Base-by-base conservation (phyloP, 192 early-diverging fungal genomes). In the Podila horticola region DNA sequence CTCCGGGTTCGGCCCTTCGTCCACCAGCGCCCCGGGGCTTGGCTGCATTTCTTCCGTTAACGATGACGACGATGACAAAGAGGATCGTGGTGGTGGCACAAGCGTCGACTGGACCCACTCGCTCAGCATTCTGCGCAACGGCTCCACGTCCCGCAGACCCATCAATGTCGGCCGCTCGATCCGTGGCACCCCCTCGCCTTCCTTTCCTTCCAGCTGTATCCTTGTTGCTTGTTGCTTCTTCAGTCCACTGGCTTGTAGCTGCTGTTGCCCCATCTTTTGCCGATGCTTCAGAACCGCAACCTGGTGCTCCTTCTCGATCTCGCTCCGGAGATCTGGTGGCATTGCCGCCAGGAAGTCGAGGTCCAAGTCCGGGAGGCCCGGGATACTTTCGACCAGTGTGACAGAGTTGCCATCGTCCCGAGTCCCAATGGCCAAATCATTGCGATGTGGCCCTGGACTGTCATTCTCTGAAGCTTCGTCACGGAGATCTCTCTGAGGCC, bases 1-100 rank as follows among this genome's bases (percentile, higher is more conserved):
- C 30, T 81, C 77, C 30, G 77, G 77, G 58, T 73, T 73, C 0
- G 77, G 77, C 19, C 77, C 77, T 55, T 73, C 71, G 41, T 81
- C 77, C 58, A 64, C 67, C 33, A 73, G 11, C 26, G 30, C 20
- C 10, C 69, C n/a, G 20, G 51, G 3, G 41, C 4, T 45, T 1
- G 29, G 33, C 5, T 7, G 64, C 10, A 2, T 36, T 12, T 31
- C 31, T 57, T 17, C 38, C 19, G 41, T 13, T 34, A 6, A 6
- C 4, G 13, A 12, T 17, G 41, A 45, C 36, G 36, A 38, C 36
- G 36, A 38, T 38, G 5, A 7, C 36, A 13, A 3, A 45, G 41
- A 36, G 1, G 34, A 36, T 10, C 34, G 34, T 36, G 34, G 10
- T 59, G 26, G 63, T 2, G 12, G 61, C 26, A 81, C 33, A 7